Percentiles rank a stretch among this genome's conserved stretches.
phyloP scores from a whole-genome alignment of 73 alveolate genomes.

The Breviolum minutum region DNA sequence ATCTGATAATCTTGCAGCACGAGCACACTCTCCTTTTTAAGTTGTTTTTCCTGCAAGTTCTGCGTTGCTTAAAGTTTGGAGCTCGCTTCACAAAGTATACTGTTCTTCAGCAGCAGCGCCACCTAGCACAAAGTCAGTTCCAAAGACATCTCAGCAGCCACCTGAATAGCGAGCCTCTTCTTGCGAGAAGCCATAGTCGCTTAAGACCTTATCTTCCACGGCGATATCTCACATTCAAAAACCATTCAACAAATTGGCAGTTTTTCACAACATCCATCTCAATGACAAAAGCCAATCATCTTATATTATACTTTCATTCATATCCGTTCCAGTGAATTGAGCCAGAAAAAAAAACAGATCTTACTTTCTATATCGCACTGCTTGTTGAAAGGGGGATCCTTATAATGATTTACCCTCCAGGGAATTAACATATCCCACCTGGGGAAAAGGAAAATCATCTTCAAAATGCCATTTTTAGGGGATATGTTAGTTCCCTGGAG shows the following conservation, averaged over 20 bases:
- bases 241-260: neutral
- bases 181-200: slow-evolving; percentile 34
- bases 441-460: too few relatives aligned
- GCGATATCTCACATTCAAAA: neutral
- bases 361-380: too few relatives aligned
- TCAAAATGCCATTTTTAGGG: too few relatives aligned
- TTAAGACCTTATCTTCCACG: slow-evolving; percentile 3
- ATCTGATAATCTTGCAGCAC: too few relatives aligned
- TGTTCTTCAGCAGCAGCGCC: slow-evolving; percentile 15
- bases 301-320: neutral
- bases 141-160: neutral
- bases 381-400: too few relatives aligned
- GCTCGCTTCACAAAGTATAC: neutral
- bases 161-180: slow-evolving; percentile 15
- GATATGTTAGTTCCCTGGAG: too few relatives aligned
- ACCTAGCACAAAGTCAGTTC: neutral
- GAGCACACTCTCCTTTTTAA: neutral
- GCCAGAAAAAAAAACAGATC: too few relatives aligned
- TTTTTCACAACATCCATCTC: neutral
- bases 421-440: too few relatives aligned
- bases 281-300: neutral
- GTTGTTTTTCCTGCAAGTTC: neutral
- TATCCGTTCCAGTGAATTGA: neutral
- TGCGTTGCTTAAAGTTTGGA: slow-evolving; percentile 36
- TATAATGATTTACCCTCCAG: too few relatives aligned